A percentile compares a stretch with the other conserved stretches of the same genome.
Evolutionary conservation across 2,329 filamentous ascomycete genomes (phyloP).

Genomic region (Microascus cirrosus): DNA sequence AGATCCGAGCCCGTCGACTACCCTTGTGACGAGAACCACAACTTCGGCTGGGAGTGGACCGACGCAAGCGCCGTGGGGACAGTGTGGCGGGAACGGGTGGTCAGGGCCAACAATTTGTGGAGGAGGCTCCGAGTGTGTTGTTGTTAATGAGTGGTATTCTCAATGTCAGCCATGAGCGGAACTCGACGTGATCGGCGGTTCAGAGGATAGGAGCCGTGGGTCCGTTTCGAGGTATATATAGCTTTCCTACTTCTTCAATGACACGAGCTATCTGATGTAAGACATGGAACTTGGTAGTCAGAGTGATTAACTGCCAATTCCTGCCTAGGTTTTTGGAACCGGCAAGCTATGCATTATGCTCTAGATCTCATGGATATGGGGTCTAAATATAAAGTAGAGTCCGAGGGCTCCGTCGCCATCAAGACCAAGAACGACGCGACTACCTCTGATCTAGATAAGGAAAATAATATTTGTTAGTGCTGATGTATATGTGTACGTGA

Average conservation of each 20-base stretch:
- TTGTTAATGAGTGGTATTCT: conserved; percentile 24
- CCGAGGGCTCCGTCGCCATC: no score
- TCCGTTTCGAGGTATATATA: background rate
- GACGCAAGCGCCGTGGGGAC: conserved; percentile 10
- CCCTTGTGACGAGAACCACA: conserved; percentile 6
- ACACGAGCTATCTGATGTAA: background rate
- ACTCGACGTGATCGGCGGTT: background rate
- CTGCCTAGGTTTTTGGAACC: no score
- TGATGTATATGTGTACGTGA: no score
- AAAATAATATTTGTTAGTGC: no score
- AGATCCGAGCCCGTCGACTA: conserved; percentile 4
- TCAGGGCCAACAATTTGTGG: conserved; percentile 31
- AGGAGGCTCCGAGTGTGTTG: conserved; percentile 24
- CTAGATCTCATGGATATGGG: no score
- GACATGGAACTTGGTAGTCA: no score
- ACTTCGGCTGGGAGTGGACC: background rate
- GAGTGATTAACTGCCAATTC: no score
- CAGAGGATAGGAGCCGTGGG: background rate
- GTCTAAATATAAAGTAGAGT: no score
- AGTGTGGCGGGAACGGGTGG: conserved; percentile 35
- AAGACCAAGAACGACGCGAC: no score
- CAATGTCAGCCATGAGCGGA: conserved; percentile 15
- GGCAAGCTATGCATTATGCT: no score
- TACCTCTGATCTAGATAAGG: no score
- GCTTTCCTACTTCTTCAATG: background rate